Evolutionary conservation across 306 rosid genomes (phyloP), one percentile per base, ranked within the genome.

Genomic region (Prunus mume): DNA sequence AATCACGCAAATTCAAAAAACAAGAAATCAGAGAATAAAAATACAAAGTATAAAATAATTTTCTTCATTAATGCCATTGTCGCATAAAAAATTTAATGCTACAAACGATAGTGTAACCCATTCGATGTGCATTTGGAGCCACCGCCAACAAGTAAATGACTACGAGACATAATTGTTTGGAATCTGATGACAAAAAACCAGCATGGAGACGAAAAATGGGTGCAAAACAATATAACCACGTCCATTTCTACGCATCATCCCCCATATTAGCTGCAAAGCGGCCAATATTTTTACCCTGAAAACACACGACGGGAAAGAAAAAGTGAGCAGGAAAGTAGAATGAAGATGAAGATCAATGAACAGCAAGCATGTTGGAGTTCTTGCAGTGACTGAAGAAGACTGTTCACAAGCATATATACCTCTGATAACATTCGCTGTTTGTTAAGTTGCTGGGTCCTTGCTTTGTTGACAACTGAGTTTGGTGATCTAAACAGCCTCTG

Each of bases 401-500:
- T 14, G 43, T 60, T 24, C 18, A 17, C 38, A 25, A 24, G 46
- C 63, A 49, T 14, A 38, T 38, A 28, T 79, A 95, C 98, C 97
- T 87, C 92, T 0, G 97, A 87, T 34, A 85, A 68, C 89, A 88
- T 69, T 80, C 97, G 87, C 83, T 90, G 93, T 87, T 89, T 90
- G 73, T 95, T 92, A 43, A 92, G 93, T 13, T 68, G 87, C 72
- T 85, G 97, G 69, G 97, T 89, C 90, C 97, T 92, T 57, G 93
- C 97, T 86, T 95, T 95, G 82, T 86, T 95, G 81, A 79, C 65
- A 77, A 78, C 82, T 1, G 99, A 95, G 84, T 95, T 95, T 51
- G 99, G 96, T 58, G 99, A 95, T 83, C 65, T 87, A 45, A 65
- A 89, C 93, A 95, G 68, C 78, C 99, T 90, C 99, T 95, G 96